Base-by-base conservation (phyloP, 148 eudicot genomes). In the Linanthus parryae region DNA sequence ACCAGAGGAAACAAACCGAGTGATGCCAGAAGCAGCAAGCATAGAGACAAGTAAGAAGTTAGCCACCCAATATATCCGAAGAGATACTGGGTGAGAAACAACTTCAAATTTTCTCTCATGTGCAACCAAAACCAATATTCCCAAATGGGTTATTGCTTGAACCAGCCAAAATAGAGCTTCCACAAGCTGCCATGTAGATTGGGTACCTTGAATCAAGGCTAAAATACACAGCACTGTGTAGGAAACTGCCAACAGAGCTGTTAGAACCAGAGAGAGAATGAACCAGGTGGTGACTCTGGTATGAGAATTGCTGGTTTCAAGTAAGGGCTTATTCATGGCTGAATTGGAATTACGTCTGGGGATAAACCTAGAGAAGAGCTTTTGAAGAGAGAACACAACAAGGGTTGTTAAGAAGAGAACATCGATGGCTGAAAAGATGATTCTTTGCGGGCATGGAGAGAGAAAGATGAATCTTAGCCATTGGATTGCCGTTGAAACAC, bases 21-120 rank as follows among this genome's bases (percentile, higher is more conserved):
- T 13, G 22, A 59, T 38, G 4, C 46, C 63, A 14, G 63, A 59
- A 30, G 54, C 54, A 59, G 43, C 20, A 16, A 59, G 37, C 56
- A 72, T 44, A 30, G 61, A 38, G 6, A 61, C 70, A 38, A 72
- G 39, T 31, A 74, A 41, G 55, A 72, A 74, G 18, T 63, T 71
- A 2, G 36, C 64, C 15, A 52, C 67, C 84, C 81, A 82, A 54
- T 72, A 82, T 22, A 78, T 36, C 56, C 84, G 52, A 39, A 82
- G 81, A 12, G 73, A 41, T 29, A 66, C 19, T 7, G 81, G 74
- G 72, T 82, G 81, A 56, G 51, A 23, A 39, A 40, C 46, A 48
- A 81, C 84, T 58, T 53, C 46, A 54, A 72, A 66, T 67, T 30
- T 74, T 47, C 58, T 65, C 63, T 78, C 84, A 64, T 75, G 75